These are phyloP conservation scores for Aurantiochytrium sp. DNA, from an alignment of 108 stramenopile species.

Conservation along the genomic window DNA sequence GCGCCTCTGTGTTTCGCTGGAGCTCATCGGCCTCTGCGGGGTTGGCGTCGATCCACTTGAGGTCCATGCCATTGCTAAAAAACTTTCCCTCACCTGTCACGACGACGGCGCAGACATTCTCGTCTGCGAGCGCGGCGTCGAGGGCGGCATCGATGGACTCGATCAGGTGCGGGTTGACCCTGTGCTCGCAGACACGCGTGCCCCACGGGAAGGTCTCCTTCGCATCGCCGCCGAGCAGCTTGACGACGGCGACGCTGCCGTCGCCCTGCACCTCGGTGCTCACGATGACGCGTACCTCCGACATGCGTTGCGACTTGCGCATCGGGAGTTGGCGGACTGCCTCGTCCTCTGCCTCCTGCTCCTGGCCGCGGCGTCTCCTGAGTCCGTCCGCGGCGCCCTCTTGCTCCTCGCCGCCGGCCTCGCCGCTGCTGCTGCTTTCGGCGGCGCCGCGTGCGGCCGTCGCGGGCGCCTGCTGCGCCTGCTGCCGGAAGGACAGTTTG, in stretches of 20 bases:
- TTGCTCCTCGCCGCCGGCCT: too few relatives aligned
- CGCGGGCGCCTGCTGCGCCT: too few relatives aligned
- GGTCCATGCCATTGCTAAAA: slow-evolving; percentile 8
- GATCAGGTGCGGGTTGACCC: background rate
- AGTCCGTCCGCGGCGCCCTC: too few relatives aligned
- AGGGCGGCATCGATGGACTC: background rate
- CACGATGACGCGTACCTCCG: background rate
- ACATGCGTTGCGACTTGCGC: background rate
- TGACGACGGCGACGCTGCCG: background rate
- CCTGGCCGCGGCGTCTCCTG: too few relatives aligned
- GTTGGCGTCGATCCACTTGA: slow-evolving; percentile 15
- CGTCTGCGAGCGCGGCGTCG: background rate
- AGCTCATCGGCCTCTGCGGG: background rate
- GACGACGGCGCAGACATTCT: background rate
- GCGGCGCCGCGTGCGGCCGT: too few relatives aligned
- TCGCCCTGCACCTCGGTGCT: background rate
- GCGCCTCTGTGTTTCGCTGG: background rate
- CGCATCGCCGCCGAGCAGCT: background rate
- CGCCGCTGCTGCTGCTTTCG: too few relatives aligned
- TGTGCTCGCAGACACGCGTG: background rate
- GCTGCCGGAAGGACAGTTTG: too few relatives aligned
- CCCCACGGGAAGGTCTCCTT: background rate
- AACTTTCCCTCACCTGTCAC: background rate
- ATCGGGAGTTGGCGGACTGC: too few relatives aligned
- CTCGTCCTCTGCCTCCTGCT: too few relatives aligned